A percentile compares a stretch with the other conserved stretches of the same genome.
Conservation (phyloP, 495 filamentous ascomycete species). For the Trichoderma gamsii region DNA sequence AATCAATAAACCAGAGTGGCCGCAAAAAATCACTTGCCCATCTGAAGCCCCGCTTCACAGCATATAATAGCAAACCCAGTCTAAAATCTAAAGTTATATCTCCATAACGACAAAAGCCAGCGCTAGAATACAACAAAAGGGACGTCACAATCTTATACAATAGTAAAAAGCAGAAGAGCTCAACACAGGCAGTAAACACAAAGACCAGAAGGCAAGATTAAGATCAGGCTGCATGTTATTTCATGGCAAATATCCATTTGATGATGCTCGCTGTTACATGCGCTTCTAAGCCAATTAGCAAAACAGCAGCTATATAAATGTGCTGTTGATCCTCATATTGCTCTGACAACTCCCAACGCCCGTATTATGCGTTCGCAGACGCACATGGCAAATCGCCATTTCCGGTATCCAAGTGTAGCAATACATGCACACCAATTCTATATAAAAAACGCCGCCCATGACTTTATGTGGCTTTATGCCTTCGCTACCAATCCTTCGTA, state of each 20-base stretch:
- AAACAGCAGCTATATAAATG: background rate
- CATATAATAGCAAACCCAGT: background rate
- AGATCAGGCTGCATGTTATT: background rate
- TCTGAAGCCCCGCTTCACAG: too few relatives aligned
- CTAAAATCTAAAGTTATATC: background rate
- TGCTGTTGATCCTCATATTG: background rate
- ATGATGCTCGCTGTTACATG: background rate
- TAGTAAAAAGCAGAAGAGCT: background rate
- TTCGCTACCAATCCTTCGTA: conserved; percentile 35
- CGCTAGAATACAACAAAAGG: background rate
- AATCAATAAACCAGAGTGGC: background rate
- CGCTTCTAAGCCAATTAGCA: background rate
- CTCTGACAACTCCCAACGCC: background rate
- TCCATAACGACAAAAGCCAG: background rate
- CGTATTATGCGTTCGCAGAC: conserved; percentile 6
- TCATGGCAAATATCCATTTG: conserved; percentile 3
- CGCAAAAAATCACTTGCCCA: background rate
- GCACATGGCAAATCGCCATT: background rate
- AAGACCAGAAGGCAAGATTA: background rate
- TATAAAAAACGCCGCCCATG: conserved; percentile 4
- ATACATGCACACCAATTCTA: background rate
- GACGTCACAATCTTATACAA: background rate
- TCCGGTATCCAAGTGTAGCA: conserved; percentile 3
- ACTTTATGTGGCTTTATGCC: background rate
- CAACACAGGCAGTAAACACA: background rate